These are phyloP conservation scores for Alternaria ethzedia DNA, from an alignment of 2,329 filamentous ascomycete species.

Conservation along the genomic window DNA sequence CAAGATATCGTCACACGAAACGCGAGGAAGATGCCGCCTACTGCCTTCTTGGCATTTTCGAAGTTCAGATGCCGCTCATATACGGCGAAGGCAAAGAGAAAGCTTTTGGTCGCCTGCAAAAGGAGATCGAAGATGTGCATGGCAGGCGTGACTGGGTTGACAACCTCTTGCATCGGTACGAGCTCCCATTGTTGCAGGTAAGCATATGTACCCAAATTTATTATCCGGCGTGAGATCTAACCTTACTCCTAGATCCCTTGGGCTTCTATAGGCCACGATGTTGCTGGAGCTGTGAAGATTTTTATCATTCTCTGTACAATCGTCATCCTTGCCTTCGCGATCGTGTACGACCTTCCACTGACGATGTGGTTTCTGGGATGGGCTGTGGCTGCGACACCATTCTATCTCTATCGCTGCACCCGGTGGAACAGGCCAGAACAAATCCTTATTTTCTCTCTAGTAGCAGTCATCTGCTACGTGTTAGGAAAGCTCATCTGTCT, in stretches of 20 bases:
- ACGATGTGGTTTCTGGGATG: too few relatives aligned
- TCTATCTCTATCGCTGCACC: not conserved
- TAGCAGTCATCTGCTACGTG: not conserved
- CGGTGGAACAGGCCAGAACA: not conserved
- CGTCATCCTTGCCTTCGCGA: too few relatives aligned
- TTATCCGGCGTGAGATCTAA: too few relatives aligned
- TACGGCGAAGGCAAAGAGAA: constrained; percentile 7
- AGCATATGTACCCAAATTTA: not conserved
- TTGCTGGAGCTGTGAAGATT: too few relatives aligned
- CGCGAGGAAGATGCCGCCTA: constrained; percentile 38
- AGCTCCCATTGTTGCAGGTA: not conserved
- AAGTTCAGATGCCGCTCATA: constrained; percentile 20
- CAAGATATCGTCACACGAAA: constrained; percentile 6
- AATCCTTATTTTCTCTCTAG: not conserved
- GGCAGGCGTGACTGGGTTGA: not conserved
- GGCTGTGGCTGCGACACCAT: not conserved
- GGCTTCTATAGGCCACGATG: too few relatives aligned
- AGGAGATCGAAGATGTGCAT: not conserved
- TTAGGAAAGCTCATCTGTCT: not conserved
- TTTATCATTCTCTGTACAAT: too few relatives aligned
- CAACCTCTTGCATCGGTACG: not conserved
- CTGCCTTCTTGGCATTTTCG: constrained; percentile 36
- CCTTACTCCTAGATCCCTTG: too few relatives aligned
- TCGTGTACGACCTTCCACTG: too few relatives aligned
- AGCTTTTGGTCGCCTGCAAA: not conserved